phyloP scores from a whole-genome alignment of 164 flowering plant genomes.

The Tinospora cordifolia region DNA sequence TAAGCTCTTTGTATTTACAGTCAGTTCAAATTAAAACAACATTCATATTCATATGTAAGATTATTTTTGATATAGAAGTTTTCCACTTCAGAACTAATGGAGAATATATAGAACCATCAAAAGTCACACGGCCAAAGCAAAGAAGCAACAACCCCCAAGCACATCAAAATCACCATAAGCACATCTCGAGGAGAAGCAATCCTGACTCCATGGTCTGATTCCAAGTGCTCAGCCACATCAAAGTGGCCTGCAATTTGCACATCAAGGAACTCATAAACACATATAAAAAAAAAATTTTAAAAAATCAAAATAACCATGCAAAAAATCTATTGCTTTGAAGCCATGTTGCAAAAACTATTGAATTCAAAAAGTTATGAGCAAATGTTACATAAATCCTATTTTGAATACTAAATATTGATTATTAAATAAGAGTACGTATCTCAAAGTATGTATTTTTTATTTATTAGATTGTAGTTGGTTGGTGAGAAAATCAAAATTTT shows the following conservation, averaged over 20 bases:
- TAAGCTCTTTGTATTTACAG: too few species aligned
- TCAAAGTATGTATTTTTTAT: too few species aligned
- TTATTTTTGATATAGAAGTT: too few species aligned
- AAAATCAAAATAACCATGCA: neutral
- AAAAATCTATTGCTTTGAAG: neutral
- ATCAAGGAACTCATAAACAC: neutral
- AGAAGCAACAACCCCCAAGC: constrained; percentile 11
- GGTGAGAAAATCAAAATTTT: too few species aligned
- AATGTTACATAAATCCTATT: neutral
- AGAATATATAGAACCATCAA: too few species aligned
- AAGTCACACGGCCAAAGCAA: neutral
- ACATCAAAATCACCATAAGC: constrained; percentile 5
- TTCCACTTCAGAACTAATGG: too few species aligned
- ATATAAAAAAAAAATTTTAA: neutral
- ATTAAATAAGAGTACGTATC: too few species aligned
- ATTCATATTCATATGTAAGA: too few species aligned
- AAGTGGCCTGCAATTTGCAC: constrained; percentile 51
- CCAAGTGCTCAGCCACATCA: constrained; percentile 56
- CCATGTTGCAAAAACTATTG: neutral
- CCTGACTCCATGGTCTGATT: constrained; percentile 18
- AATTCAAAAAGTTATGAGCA: neutral
- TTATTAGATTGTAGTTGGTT: too few species aligned
- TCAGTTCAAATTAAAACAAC: too few species aligned
- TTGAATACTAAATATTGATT: too few species aligned
- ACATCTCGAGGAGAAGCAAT: neutral